Base-by-base conservation (phyloP, 805 yeast genomes). In the Zygotorulaspora danielsina region DNA sequence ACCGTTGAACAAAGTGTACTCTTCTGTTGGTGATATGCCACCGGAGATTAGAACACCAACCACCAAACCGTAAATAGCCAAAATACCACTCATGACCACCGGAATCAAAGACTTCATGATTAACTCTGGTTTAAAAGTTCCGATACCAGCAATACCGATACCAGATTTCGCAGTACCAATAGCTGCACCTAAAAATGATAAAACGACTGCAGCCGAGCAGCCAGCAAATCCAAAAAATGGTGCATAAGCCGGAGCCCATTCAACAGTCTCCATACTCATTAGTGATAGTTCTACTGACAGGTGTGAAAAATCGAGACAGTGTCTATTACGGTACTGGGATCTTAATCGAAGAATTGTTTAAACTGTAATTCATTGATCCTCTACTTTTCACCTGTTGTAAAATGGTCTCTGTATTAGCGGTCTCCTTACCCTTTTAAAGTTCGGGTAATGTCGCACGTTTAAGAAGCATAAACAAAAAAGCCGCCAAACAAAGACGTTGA, bases 171-270 rank as follows among this genome's bases (percentile, higher is more conserved):
- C 97, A 3, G 97, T 90, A 42, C 98, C 99, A 51, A 88, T 81
- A 45, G 97, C 97, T 4, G 99, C 97, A 47, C 99, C 99, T n/a
- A 90, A 81, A 59, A 96, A 86, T 42, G 94, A 81, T 43, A 90
- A 70, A 17, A 86, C 76, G 85, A 87, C 85, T 36, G 96, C 95
- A 33, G 87, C 81, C 5, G 93, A 87, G 67, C 97, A 89, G 33
- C 97, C 98, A 27, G 97, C 96, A 66, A 90, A 88, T 29, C 98
- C 98, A 61, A 93, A 80, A 64, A 93, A 93, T 45, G 98, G 97
- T 11, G 98, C 97, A 66, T 84, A 93, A 20, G 79, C 79, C 34
- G 98, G 97, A 22, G 88, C 75, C 58, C 77, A 83, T 62, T 83
- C 90, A 48, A 66, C 68, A 34, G 63, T 59, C 41, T 61, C 65